Conservation (phyloP, 106 monocot species). For the Phalaenopsis aphrodite region DNA sequence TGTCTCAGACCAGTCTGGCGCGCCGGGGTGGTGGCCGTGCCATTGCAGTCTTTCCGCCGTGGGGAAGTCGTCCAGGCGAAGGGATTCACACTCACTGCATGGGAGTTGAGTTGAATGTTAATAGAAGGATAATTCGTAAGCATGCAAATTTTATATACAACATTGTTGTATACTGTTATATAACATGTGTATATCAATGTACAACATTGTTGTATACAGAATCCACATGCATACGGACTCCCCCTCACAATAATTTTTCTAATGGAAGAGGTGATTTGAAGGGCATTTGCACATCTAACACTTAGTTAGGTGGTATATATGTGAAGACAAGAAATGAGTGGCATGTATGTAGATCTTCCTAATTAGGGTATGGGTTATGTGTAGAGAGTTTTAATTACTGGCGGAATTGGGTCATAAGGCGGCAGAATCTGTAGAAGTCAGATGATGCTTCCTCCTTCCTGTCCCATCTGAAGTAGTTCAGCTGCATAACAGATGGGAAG, state of each 20-base stretch:
- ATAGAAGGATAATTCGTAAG: neutral
- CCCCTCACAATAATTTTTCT: too few species aligned
- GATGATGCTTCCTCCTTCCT: constrained; percentile 53
- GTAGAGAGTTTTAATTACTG: constrained; percentile 16
- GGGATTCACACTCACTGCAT: constrained; percentile 72
- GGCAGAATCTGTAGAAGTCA: constrained; percentile 68
- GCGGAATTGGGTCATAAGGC: constrained; percentile 67
- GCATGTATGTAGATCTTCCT: too few species aligned
- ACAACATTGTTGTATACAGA: too few species aligned
- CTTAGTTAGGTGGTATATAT: too few species aligned
- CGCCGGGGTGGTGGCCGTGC: constrained; percentile 60
- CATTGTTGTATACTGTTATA: too few species aligned
- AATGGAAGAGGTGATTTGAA: too few species aligned
- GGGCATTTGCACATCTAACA: too few species aligned
- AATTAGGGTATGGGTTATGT: neutral
- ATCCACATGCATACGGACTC: too few species aligned
- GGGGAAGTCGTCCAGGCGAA: constrained; percentile 71
- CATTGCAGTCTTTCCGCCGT: constrained; percentile 59
- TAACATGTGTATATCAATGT: too few species aligned
- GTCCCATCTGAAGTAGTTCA: constrained; percentile 93
- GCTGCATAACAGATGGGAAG: constrained; percentile 15
- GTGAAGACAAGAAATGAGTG: too few species aligned
- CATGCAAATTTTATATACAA: too few species aligned
- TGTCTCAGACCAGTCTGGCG: constrained; percentile 72
- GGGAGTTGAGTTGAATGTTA: neutral